Conservation (phyloP, 2,329 filamentous ascomycete species). For the Hymenoscyphus salicellus region DNA sequence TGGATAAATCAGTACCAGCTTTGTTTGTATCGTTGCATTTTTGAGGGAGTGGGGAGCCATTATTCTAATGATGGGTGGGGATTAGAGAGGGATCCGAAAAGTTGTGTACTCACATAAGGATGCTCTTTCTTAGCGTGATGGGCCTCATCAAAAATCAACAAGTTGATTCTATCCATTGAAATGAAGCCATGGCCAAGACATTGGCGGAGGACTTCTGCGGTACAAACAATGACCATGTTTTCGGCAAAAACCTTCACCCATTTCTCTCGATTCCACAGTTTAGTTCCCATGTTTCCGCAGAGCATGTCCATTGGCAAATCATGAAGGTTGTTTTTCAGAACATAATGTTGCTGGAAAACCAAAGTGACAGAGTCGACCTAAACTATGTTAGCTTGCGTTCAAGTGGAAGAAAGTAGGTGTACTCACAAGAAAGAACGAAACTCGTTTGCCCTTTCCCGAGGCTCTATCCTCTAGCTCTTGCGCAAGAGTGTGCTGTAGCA, state of each 20-base stretch:
- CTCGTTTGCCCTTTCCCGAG: constrained; percentile 55
- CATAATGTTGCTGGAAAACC: constrained; percentile 83
- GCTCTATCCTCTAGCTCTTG: constrained; percentile 71
- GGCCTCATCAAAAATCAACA: constrained; percentile 92
- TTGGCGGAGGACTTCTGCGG: constrained; percentile 78
- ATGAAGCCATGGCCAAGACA: constrained; percentile 78
- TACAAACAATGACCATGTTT: constrained; percentile 87
- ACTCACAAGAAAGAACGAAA: constrained; percentile 78
- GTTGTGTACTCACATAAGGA: constrained; percentile 52
- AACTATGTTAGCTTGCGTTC: constrained; percentile 6
- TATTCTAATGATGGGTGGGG: neutral
- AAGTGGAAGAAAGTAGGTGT: constrained; percentile 12
- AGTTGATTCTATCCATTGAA: constrained; percentile 76
- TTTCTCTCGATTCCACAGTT: constrained; percentile 57
- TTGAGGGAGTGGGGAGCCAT: neutral
- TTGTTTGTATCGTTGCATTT: neutral
- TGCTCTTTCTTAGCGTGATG: constrained; percentile 96
- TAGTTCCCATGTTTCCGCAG: constrained; percentile 65
- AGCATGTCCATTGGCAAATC: constrained; percentile 71
- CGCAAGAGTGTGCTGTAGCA: constrained; percentile 73
- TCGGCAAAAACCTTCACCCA: constrained; percentile 58
- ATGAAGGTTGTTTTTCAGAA: constrained; percentile 71
- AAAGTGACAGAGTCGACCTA: constrained; percentile 83
- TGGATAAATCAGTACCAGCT: neutral
- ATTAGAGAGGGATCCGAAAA: neutral